These are phyloP conservation scores for Kwoniella heveanensis DNA, from an alignment of 768 basidiomycete species.

Conservation along the genomic window DNA sequence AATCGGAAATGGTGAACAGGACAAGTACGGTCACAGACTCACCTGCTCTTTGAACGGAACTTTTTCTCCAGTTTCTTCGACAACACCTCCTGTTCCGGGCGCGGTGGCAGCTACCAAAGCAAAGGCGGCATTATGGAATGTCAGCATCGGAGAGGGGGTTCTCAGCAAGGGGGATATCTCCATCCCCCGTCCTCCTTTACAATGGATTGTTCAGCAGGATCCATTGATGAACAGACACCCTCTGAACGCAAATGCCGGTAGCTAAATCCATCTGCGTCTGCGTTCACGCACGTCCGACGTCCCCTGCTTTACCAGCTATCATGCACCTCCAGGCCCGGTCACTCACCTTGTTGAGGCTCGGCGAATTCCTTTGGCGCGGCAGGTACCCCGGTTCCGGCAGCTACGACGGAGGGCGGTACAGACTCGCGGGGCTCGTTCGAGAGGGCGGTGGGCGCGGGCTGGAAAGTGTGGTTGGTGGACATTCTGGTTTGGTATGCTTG, in stretches of 20 bases:
- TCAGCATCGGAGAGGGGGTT: too few relatives aligned
- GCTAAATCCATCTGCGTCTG: too few relatives aligned
- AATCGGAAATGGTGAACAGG: background rate
- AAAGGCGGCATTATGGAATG: too few relatives aligned
- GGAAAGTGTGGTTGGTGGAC: slow-evolving; percentile 1
- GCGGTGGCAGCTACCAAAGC: slow-evolving; percentile 48
- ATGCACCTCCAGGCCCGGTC: too few relatives aligned
- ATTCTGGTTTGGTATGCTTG: slow-evolving; percentile 1
- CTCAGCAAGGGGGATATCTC: too few relatives aligned
- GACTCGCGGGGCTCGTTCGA: slow-evolving; percentile 5
- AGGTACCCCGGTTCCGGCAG: slow-evolving; percentile 32
- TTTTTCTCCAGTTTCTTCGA: slow-evolving; percentile 29
- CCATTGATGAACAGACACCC: too few relatives aligned
- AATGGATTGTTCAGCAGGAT: too few relatives aligned
- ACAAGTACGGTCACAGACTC: slow-evolving; percentile 19
- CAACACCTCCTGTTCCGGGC: slow-evolving; percentile 39
- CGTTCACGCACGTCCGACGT: too few relatives aligned
- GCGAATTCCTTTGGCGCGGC: slow-evolving; percentile 24
- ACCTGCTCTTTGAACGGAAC: slow-evolving; percentile 50
- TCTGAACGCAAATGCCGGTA: too few relatives aligned
- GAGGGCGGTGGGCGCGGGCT: slow-evolving; percentile 6
- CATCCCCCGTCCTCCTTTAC: too few relatives aligned
- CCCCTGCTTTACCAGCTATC: too few relatives aligned
- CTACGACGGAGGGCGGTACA: slow-evolving; percentile 31
- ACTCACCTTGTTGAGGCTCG: slow-evolving; percentile 46